Conservation (phyloP, 768 basidiomycete genomes). For the Leccinum incarnatum region DNA sequence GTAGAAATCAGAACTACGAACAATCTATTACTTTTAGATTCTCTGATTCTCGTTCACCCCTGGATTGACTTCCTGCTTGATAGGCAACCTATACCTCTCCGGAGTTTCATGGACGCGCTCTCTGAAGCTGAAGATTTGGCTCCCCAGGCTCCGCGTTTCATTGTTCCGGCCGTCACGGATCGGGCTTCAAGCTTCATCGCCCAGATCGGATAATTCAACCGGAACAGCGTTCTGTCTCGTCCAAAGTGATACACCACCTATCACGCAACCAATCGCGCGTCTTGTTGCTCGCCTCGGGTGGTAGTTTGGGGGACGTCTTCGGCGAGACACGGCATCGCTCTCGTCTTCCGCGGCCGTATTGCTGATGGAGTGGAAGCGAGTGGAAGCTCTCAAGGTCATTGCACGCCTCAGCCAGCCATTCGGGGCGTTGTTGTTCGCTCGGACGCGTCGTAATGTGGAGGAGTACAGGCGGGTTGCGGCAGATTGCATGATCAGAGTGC, state of each 20-base stretch:
- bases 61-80: neutral
- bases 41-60: neutral
- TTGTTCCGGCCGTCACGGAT: too few relatives aligned
- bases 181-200: too few relatives aligned
- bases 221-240: too few relatives aligned
- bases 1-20: neutral
- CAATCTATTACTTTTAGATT: neutral
- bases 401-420: neutral
- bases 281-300: too few relatives aligned
- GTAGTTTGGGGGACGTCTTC: too few relatives aligned
- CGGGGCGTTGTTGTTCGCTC: conserved; percentile 3
- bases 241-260: too few relatives aligned
- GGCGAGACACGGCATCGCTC: too few relatives aligned
- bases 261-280: too few relatives aligned
- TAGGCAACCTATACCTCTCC: neutral
- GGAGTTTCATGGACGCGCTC: neutral
- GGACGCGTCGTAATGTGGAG: neutral
- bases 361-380: neutral
- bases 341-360: too few relatives aligned
- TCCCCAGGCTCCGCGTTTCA: too few relatives aligned
- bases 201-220: too few relatives aligned
- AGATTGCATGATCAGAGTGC: conserved; percentile 6
- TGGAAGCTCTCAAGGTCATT: neutral
- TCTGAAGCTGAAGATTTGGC: too few relatives aligned
- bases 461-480: conserved; percentile 11